A percentile compares a stretch with the other conserved stretches of the same genome.
Evolutionary conservation across 73 alveolate genomes (phyloP).

Genomic region (Stentor roeselii): DNA sequence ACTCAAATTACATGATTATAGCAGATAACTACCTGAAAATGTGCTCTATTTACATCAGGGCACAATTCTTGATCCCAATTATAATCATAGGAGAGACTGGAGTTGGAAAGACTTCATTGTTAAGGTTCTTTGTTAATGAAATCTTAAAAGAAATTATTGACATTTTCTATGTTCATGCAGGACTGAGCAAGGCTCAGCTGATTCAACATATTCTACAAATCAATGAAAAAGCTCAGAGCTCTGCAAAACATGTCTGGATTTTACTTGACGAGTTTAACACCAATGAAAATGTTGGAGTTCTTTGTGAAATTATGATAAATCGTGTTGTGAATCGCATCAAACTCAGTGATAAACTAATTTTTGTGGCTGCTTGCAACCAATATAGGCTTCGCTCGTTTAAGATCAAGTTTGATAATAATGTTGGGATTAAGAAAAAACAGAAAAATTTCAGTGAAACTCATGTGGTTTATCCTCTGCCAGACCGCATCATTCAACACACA

Average conservation of each 20-base stretch:
- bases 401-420: not conserved
- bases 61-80: not conserved
- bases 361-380: constrained; percentile 26
- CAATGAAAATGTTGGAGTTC: not conserved
- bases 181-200: not conserved
- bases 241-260: constrained; percentile 21
- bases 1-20: not conserved
- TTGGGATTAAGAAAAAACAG: constrained; percentile 9
- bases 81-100: constrained; percentile 23
- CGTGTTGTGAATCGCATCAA: not conserved
- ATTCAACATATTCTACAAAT: constrained; percentile 34
- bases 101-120: not conserved
- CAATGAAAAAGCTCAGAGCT: constrained; percentile 23
- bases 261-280: constrained; percentile 29
- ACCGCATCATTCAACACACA: not conserved
- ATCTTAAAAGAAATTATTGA: not conserved
- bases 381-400: constrained; percentile 18
- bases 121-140: not conserved
- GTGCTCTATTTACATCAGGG: not conserved
- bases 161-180: constrained; percentile 6
- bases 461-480: constrained; percentile 24
- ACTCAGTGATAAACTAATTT: constrained; percentile 16
- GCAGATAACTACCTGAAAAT: constrained; percentile 9
- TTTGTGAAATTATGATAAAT: constrained; percentile 4
- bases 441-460: not conserved